These are phyloP conservation scores for Trichopus zeylanicus DNA, from an alignment of 116 monocot species.

Conservation along the genomic window DNA sequence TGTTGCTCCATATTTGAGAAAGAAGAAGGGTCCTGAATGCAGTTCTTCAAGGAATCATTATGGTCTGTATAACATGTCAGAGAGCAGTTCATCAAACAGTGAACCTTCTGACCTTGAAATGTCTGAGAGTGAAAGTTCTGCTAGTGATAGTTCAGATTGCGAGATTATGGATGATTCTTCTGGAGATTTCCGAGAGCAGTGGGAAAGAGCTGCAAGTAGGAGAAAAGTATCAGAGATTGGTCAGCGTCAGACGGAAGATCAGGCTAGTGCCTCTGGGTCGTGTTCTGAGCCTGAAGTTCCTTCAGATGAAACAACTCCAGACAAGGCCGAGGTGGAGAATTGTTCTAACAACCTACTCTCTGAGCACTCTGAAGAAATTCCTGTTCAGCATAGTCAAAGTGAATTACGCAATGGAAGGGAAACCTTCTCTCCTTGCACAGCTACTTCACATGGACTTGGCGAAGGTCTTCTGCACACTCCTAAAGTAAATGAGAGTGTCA, in stretches of 20 bases:
- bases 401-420: constrained; percentile 8
- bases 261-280: constrained; percentile 20
- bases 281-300: constrained; percentile 16
- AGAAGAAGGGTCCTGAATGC: neutral
- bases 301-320: constrained; percentile 1
- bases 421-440: constrained; percentile 3
- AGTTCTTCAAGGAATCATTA: constrained; percentile 36
- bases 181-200: constrained; percentile 56
- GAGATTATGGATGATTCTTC: constrained; percentile 72
- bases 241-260: constrained; percentile 9
- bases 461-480: neutral
- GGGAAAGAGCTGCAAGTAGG: constrained; percentile 63
- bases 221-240: constrained; percentile 15
- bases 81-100: constrained; percentile 18
- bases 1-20: neutral
- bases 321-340: constrained; percentile 4
- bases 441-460: neutral
- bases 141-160: constrained; percentile 67
- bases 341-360: neutral
- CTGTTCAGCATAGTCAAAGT: neutral
- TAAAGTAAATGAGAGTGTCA: neutral
- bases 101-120: constrained; percentile 8
- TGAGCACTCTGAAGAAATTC: constrained; percentile 9
- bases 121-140: constrained; percentile 12
- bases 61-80: constrained; percentile 26